Evolutionary conservation across 116 monocot genomes (phyloP), one percentile per base, ranked within the genome.

Genomic region (Thalassia testudinum): DNA sequence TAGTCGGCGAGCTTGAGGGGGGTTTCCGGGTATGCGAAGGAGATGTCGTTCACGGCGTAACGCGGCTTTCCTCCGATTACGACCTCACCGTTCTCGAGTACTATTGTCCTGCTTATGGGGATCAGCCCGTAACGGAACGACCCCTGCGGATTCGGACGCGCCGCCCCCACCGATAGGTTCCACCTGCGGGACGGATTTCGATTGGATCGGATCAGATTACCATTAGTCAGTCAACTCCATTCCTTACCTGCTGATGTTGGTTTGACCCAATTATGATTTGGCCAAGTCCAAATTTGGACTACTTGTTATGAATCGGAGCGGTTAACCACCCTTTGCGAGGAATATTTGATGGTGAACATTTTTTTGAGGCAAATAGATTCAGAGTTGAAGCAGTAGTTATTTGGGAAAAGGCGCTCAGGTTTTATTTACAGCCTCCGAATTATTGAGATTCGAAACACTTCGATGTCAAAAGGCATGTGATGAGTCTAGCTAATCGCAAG

Each of bases 101-200:
- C 45, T 18, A 80, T 72, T 10, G 75, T 80, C 16, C 75, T 70
- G n/a, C 62, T 40, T 16, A 68, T 62, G 21, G 62, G 57, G 60
- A 75, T 68, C 7, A 19, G 49, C 10, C 65, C 71, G 20, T 80
- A 75, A 44, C 54, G 70, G 49, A 52, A 80, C 0, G 80, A 80
- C 13, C 80, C 80, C 21, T 80, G 80, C 0, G 80, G 75, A 27
- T 80, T 80, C 7, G 75, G 80, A 4, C 80, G 59, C 4, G 80
- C 75, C 12, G 71, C 71, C 6, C 72, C 68, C 0, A 47, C 57
- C 0, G 60, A 43, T 15, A 80, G 40, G 24, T 77, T 44, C 64
- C 50, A 56, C 63, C 71, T 77, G 26, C 21, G 4, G 2, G 19
- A 51, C 6, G 15, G 24, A 45, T 34, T 34, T 34, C 30, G 19